These are phyloP conservation scores for Talaromyces piceae DNA, from an alignment of 2,329 filamentous ascomycete species.

Conservation along the genomic window DNA sequence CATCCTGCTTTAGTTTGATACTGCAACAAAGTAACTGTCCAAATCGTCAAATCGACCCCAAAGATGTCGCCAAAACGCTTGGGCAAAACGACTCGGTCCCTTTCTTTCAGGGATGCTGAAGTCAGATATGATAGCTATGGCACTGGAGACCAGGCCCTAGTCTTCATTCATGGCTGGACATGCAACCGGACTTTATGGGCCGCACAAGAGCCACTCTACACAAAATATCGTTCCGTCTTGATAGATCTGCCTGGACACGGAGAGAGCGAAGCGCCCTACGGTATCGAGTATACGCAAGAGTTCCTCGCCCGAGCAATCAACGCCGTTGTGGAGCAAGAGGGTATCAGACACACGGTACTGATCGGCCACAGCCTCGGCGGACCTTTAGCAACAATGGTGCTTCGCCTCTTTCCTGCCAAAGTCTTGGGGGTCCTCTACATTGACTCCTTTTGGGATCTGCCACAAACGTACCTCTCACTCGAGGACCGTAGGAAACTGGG, in stretches of 20 bases:
- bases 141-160: background rate
- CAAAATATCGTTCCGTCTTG: background rate
- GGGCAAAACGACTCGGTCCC: background rate
- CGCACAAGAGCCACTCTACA: constrained; percentile 2
- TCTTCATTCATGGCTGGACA: background rate
- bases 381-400: background rate
- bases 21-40: too few species aligned
- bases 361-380: background rate
- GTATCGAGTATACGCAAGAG: background rate
- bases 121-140: background rate
- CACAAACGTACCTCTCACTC: background rate
- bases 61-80: background rate
- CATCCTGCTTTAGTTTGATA: too few species aligned
- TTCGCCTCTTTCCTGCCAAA: background rate
- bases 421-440: background rate
- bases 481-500: background rate
- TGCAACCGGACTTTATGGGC: background rate
- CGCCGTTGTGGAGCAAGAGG: background rate
- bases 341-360: background rate
- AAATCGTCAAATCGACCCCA: too few species aligned
- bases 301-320: background rate
- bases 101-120: background rate
- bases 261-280: background rate
- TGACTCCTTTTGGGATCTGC: background rate
- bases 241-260: background rate